Evolutionary conservation across 345 rosid genomes (phyloP), one percentile per base, ranked within the genome.

Genomic region (Bruguiera gymnorhiza): DNA sequence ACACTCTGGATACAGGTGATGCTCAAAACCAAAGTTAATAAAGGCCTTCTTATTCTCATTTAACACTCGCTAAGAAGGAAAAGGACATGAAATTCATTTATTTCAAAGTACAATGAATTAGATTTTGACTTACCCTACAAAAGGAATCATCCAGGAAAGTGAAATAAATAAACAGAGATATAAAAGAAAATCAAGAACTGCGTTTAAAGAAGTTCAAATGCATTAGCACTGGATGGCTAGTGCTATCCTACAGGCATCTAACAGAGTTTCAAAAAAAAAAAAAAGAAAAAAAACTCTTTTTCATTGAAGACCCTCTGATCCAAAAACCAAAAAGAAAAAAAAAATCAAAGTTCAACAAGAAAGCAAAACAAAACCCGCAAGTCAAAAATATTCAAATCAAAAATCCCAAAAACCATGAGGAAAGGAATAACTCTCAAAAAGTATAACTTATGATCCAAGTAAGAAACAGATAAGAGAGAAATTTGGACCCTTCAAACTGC

Each of bases 361-460:
- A 62, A 69, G 54, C 24, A 69, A 50, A 26, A 29, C 36, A 13
- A 65, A 24, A 30, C 54, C 48, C 72, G 48, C 21, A 21, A 46
- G 68, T 18, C 57, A 37, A 34, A 51, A 74, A 60, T 30, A 62
- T 21, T 23, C 29, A 68, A 65, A 75, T 8, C 27, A 72, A 50
- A 62, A 48, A 46, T 21, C 27, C 18, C 59, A 55, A 66, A 46
- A 74, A 63, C 29, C 7, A 23, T 27, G 71, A 71, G 72, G 66
- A 71, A 56, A 60, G 59, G 67, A 81, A 81, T 65, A 70, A 66
- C 71, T 58, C 36, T 36, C 29, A 34, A 60, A 74, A 72, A 78
- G 96, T 85, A 93, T 89, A 96, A 80, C 91, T 88, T 87, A 70
- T 68, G 81, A 84, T 79, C 80, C 80, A 91, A 90, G 96, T 69